A percentile compares a stretch with the other conserved stretches of the same genome.
Evolutionary conservation across 2,329 filamentous ascomycete species (phyloP).

Genomic region (Xylariaceae sp.): DNA sequence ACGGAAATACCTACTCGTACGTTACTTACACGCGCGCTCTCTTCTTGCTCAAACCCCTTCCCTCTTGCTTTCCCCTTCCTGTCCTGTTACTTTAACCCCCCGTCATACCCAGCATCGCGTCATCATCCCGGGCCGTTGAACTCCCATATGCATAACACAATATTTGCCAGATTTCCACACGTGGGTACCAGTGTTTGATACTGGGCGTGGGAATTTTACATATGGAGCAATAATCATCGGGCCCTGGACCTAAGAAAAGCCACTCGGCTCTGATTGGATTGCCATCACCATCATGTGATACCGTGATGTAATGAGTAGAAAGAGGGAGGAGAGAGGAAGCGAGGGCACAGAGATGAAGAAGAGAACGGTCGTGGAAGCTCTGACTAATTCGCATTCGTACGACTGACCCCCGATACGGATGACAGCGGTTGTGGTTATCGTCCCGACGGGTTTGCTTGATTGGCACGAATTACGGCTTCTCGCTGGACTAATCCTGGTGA

Average conservation of each 20-base stretch:
- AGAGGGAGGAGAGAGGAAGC: neutral
- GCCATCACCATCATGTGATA: neutral
- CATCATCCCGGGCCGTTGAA: neutral
- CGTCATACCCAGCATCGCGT: slow-evolving; percentile 1
- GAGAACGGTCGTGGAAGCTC: neutral
- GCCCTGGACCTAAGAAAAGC: neutral
- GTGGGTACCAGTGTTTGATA: neutral
- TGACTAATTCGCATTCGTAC: slow-evolving; percentile 6
- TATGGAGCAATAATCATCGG: too few species aligned
- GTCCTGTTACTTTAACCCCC: neutral
- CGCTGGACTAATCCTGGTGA: slow-evolving; percentile 5
- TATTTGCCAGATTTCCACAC: neutral
- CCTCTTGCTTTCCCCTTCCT: neutral
- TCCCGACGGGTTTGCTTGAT: slow-evolving; percentile 1
- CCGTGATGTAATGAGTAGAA: neutral
- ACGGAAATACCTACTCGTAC: too few species aligned
- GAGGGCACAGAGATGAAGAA: neutral
- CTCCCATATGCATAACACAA: neutral
- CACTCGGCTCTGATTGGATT: slow-evolving; percentile 4
- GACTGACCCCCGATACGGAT: neutral
- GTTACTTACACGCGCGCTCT: too few species aligned
- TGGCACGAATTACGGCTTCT: slow-evolving; percentile 16
- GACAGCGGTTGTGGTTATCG: slow-evolving; percentile 1
- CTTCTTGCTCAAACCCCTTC: too few species aligned
- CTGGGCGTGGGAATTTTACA: neutral